Evolutionary conservation across 192 early-diverging fungal genomes (phyloP).

Genomic region (Lobosporangium transversale): DNA sequence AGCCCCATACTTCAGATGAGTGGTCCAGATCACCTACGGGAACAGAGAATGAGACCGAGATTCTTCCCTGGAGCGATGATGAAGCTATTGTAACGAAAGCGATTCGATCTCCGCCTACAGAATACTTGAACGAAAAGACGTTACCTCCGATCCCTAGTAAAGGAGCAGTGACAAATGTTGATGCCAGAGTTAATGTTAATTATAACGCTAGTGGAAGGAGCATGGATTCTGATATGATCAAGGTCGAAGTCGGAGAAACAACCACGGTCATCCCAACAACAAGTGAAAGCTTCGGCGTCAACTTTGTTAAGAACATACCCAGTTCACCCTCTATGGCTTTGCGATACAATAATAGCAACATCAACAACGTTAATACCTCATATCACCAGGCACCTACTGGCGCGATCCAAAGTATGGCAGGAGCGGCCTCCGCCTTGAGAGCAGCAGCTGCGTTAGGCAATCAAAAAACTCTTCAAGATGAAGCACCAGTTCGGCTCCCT

Average conservation of each 20-base stretch:
- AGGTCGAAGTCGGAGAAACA: constrained; percentile 41
- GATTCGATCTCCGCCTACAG: constrained; percentile 40
- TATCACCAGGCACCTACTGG: neutral
- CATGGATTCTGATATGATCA: constrained; percentile 46
- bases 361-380: no score
- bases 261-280: constrained; percentile 38
- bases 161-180: neutral
- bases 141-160: constrained; percentile 30
- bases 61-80: constrained; percentile 50
- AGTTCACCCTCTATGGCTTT: constrained; percentile 10
- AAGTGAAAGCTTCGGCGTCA: constrained; percentile 25
- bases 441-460: constrained; percentile 16
- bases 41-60: constrained; percentile 43
- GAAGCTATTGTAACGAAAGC: constrained; percentile 49
- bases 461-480: neutral
- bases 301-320: constrained; percentile 39
- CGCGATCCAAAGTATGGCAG: constrained; percentile 25
- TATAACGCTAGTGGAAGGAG: no score
- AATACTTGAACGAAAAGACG: constrained; percentile 34
- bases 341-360: constrained; percentile 5
- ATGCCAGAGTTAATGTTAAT: no score
- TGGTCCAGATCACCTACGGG: constrained; percentile 49
- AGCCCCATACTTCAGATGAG: constrained; percentile 15
- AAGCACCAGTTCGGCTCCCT: neutral
- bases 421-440: constrained; percentile 24